Base-by-base conservation (phyloP, 2,329 filamentous ascomycete genomes). In the Fusarium duplospermum region DNA sequence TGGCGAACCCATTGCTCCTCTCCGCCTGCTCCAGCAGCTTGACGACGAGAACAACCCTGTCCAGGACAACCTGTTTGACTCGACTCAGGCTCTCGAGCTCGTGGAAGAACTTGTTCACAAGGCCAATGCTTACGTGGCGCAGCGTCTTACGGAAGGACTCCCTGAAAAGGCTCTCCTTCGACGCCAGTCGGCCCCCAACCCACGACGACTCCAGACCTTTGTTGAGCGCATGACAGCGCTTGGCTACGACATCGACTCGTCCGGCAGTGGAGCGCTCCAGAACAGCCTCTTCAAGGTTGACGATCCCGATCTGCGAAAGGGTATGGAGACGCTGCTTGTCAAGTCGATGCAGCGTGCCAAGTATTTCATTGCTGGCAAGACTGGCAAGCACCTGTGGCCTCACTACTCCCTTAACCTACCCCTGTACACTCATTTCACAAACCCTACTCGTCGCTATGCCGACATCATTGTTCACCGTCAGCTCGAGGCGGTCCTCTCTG, bases 41-140 rank as follows among this genome's bases (percentile, higher is more conserved):
- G 96, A 99, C 77, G 96, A 99, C 77, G 96, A 99, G 87, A 98
- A 98, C 82, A 94, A 98, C 62, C 96, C 96, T 3, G 95, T 98
- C 45, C 95, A 98, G 85, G 91, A 94, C 82, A 99, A 98, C 85
- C 93, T 99, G 74, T 99, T 98, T 80, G 93, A 98, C 82, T 96
- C 94, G 33, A 94, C 94, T 14, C 88, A 92, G 11, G 94, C 95
- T 4, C 94, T 97, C 73, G 96, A 98, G 84, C 90, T 98, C 72
- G 94, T 98, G 52, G 96, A 99, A 83, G 96, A 99, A 86, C 87
- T 99, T 62, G 93, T 94, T 85, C 93, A 98, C 87, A 97, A 97
- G 87, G 93, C 94, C 67, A 98, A 99, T 82, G 89, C 91, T 57
- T 93, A 94, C 80, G 93, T 99, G 71, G 96, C 96, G 18, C 93